Evolutionary conservation across 805 yeast genomes (phyloP).

Genomic region (Kluyveromyces aestuarii): DNA sequence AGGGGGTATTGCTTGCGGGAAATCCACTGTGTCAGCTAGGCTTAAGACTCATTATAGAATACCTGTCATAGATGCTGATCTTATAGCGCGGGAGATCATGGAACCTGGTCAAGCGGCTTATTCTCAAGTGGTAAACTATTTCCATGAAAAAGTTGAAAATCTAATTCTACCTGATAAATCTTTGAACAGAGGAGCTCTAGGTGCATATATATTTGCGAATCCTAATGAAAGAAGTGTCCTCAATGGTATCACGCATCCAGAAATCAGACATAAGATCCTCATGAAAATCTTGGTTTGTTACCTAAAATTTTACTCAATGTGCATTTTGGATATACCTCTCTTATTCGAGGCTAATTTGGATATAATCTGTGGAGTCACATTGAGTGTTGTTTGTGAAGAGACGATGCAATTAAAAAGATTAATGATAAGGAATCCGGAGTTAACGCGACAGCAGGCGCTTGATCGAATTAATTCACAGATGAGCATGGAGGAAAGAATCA

Average conservation of each 20-base stretch:
- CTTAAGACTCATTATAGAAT: slow-evolving; percentile 43
- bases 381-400: slow-evolving; percentile 57
- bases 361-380: slow-evolving; percentile 55
- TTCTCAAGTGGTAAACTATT: slow-evolving; percentile 50
- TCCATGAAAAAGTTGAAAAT: slow-evolving; percentile 45
- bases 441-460: slow-evolving; percentile 55
- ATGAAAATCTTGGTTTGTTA: slow-evolving; percentile 49
- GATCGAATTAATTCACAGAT: slow-evolving; percentile 73
- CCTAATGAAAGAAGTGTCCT: slow-evolving; percentile 46
- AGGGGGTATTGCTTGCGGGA: slow-evolving; percentile 97
- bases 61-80: slow-evolving; percentile 80
- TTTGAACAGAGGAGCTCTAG: slow-evolving; percentile 63
- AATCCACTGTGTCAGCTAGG: slow-evolving; percentile 72
- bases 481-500: slow-evolving; percentile 47
- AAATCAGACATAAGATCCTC: slow-evolving; percentile 56
- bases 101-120: slow-evolving; percentile 72
- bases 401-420: slow-evolving; percentile 57
- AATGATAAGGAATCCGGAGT: slow-evolving; percentile 53
- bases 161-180: slow-evolving; percentile 32
- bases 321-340: slow-evolving; percentile 82
- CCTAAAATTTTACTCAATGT: slow-evolving; percentile 46
- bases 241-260: slow-evolving; percentile 82
- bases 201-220: slow-evolving; percentile 68
- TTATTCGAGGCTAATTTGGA: slow-evolving; percentile 75
- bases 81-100: slow-evolving; percentile 78